phyloP scores from a whole-genome alignment of 176 grass and related monocot genomes.

The Dactylis glomerata region DNA sequence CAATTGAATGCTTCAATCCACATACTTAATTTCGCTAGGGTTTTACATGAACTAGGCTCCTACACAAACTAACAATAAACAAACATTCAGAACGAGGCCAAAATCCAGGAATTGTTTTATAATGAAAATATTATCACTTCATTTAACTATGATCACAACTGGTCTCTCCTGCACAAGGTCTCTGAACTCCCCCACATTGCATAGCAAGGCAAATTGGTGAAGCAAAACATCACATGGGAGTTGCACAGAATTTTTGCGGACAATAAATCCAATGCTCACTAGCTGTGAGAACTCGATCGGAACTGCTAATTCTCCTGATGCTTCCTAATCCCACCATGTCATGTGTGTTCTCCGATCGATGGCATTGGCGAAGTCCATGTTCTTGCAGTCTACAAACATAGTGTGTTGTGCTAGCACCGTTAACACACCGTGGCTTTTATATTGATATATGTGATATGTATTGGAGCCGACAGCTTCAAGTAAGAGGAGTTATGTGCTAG shows the following conservation, averaged over 20 bases:
- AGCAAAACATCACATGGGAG: neutral
- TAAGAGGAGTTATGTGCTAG: neutral
- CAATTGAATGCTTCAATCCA: neutral
- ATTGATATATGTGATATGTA: neutral
- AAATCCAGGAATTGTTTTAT: neutral
- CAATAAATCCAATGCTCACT: neutral
- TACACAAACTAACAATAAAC: neutral
- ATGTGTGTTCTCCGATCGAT: neutral
- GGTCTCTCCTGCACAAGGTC: neutral
- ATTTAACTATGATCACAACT: neutral
- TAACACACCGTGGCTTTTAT: neutral
- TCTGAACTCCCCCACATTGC: neutral
- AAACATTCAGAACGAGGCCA: neutral
- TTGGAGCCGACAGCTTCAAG: neutral
- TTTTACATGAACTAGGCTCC: neutral
- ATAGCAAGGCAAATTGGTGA: neutral
- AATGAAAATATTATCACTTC: neutral
- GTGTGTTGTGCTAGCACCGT: neutral
- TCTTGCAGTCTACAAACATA: neutral
- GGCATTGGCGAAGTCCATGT: neutral
- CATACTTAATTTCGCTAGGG: neutral
- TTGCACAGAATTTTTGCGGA: neutral
- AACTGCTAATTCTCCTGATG: neutral
- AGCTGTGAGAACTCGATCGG: neutral
- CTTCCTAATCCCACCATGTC: neutral